Percentiles rank a stretch among this genome's conserved stretches.
These are phyloP conservation scores for Backusella liffmaniae DNA, from an alignment of 192 early-diverging fungal species.

Conservation along the genomic window DNA sequence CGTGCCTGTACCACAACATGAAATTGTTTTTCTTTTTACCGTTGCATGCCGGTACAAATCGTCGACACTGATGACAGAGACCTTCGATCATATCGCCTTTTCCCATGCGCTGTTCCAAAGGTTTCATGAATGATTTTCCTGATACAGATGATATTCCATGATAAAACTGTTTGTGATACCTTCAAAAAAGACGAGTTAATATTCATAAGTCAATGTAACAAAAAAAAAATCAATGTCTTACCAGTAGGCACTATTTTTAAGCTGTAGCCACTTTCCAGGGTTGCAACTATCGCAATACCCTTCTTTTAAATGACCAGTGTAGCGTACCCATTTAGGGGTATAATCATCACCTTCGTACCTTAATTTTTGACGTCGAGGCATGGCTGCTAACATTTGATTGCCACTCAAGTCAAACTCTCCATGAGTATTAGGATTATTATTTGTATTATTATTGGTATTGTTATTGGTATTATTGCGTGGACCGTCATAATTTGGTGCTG, in stretches of 20 bases:
- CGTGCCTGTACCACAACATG: constrained; percentile 84
- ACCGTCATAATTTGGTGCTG: neutral
- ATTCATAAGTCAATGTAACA: neutral
- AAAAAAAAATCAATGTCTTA: constrained; percentile 24
- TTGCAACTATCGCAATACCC: constrained; percentile 80
- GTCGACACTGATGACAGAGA: constrained; percentile 77
- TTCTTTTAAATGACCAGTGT: constrained; percentile 74
- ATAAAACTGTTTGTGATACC: constrained; percentile 86
- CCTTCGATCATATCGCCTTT: constrained; percentile 69
- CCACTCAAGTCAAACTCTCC: constrained; percentile 3
- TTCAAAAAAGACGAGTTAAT: constrained; percentile 17
- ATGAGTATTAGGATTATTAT: neutral
- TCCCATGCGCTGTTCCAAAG: constrained; percentile 64
- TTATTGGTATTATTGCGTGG: neutral
- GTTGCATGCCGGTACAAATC: constrained; percentile 77
- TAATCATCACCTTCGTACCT: constrained; percentile 73
- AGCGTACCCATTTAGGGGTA: constrained; percentile 80
- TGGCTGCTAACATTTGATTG: constrained; percentile 17
- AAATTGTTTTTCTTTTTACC: constrained; percentile 67
- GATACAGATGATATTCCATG: constrained; percentile 86
- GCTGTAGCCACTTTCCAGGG: constrained; percentile 84
- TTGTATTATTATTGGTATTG: neutral
- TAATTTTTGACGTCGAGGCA: constrained; percentile 66
- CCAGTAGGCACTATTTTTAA: constrained; percentile 90
- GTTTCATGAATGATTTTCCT: constrained; percentile 70